A percentile compares a stretch with the other conserved stretches of the same genome.
Conservation (phyloP, 2,329 filamentous ascomycete species). For the Ophiostoma himal-ulmi region DNA sequence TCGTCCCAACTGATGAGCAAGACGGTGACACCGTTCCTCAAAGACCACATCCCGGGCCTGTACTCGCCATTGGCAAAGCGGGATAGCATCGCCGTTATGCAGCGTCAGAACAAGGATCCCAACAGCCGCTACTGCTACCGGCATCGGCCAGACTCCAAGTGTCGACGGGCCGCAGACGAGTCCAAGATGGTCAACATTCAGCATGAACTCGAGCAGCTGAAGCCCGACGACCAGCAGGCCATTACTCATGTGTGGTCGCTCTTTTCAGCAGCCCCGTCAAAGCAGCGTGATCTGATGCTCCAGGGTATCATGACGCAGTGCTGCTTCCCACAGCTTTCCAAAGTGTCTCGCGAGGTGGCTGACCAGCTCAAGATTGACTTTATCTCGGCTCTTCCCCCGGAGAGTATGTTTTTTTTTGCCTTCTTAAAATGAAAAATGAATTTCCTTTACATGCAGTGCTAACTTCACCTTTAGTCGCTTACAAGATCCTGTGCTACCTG, state of each 20-base stretch:
- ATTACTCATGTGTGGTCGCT: slow-evolving; percentile 97
- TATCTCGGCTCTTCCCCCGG: slow-evolving; percentile 76
- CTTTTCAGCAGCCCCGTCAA: slow-evolving; percentile 90
- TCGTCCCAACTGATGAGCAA: slow-evolving; percentile 63
- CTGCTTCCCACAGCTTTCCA: slow-evolving; percentile 94
- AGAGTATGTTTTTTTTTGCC: slow-evolving; percentile 37
- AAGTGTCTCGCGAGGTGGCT: slow-evolving; percentile 81
- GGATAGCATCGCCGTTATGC: slow-evolving; percentile 39
- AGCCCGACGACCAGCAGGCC: slow-evolving; percentile 81
- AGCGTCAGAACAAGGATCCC: slow-evolving; percentile 44
- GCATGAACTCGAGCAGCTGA: slow-evolving; percentile 75
- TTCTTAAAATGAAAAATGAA: no score
- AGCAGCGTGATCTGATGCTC: slow-evolving; percentile 92
- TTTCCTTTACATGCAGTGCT: neutral
- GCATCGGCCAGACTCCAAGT: slow-evolving; percentile 89
- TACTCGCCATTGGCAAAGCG: slow-evolving; percentile 73
- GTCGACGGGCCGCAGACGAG: slow-evolving; percentile 86
- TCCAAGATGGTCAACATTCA: slow-evolving; percentile 94
- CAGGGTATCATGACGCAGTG: slow-evolving; percentile 94
- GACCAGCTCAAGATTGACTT: slow-evolving; percentile 98
- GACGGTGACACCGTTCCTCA: slow-evolving; percentile 80
- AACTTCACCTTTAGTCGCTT: slow-evolving; percentile 52
- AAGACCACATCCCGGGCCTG: slow-evolving; percentile 81
- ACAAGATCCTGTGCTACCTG: slow-evolving; percentile 87
- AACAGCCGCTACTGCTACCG: slow-evolving; percentile 96